Evolutionary conservation across 2,329 filamentous ascomycete genomes (phyloP), one percentile per base, ranked within the genome.

Genomic region (Sporothrix brunneoviolacea): DNA sequence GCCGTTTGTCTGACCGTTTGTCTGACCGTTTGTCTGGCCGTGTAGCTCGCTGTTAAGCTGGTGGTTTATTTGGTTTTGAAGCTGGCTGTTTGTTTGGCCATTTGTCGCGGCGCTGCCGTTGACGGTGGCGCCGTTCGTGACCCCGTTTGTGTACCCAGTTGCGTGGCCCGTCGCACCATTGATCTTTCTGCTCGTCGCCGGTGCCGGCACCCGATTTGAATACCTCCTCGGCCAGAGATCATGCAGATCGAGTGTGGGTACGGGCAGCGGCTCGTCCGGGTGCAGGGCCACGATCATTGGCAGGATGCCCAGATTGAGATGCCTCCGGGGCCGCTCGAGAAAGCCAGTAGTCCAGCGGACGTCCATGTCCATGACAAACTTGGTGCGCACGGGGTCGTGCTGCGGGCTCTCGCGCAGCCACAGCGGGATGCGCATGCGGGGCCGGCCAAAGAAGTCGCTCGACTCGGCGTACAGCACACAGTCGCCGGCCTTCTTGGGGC

Each of bases 301-400:
- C 55, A 70, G 66, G n/a, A 70, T 68, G 44, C 65, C 70, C 47
- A 70, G 68, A 9, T 70, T 71, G 30, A 69, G 58, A 5, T 54
- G 60, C 28, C 55, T 59, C 18, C 57, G 55, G 35, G 45, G 67
- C 58, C 52, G 66, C 57, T 63, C 54, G 4, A 62, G 59, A 28
- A 72, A 69, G 16, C 69, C 68, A 4, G 68, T 67, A 18, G 69
- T 63, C 72, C 73, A 76, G 22, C 69, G 65, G 35, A 74, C 66
- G 55, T 77, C 73, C 45, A 76, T 64, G 33, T 76, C 71, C 63
- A 77, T 68, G 47, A 72, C 58, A 59, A 72, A 76, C 38, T 73
- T 65, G 2, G 75, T 77, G 19, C 57, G 41, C 1, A 55, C 45
- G 4, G 55, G 44, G 8, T 61, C 60, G 7, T 55, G 55, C 22